phyloP scores from a whole-genome alignment of 257 asterid genomes.

The Lavandula angustifolia region DNA sequence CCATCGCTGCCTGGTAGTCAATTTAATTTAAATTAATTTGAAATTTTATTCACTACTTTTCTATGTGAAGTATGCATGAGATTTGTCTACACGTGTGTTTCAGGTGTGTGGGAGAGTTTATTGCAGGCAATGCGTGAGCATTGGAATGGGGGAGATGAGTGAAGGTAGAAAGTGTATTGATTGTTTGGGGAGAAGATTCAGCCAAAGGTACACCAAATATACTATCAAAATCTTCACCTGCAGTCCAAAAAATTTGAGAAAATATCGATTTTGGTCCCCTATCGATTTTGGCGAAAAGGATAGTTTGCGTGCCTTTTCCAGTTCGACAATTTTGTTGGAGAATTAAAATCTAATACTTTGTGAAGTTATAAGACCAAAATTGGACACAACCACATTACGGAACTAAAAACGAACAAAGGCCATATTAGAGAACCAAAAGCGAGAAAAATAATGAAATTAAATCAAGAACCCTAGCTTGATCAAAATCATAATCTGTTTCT shows the following conservation, averaged over 20 bases:
- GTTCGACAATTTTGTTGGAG: no score
- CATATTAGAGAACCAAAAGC: no score
- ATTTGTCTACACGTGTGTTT: not conserved
- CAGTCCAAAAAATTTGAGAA: not conserved
- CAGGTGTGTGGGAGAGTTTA: conserved; percentile 83
- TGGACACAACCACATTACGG: no score
- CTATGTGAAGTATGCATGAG: not conserved
- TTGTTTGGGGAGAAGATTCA: conserved; percentile 76
- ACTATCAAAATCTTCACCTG: not conserved
- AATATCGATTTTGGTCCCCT: not conserved
- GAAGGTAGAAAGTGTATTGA: conserved; percentile 74
- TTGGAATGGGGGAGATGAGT: conserved; percentile 83
- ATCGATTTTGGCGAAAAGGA: no score
- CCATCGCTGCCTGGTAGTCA: conserved; percentile 69
- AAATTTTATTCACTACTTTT: not conserved
- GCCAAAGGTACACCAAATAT: conserved; percentile 55
- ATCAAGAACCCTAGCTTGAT: no score
- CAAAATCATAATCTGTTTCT: no score
- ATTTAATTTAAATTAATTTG: no score
- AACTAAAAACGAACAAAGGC: no score
- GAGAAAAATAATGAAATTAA: no score
- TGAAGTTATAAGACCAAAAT: no score
- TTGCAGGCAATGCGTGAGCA: conserved; percentile 68
- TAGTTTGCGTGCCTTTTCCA: no score
- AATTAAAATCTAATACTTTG: no score